A percentile compares a stretch with the other conserved stretches of the same genome.
Conservation (phyloP, 495 filamentous ascomycete species). For the Penicillium cosmopolitanum region DNA sequence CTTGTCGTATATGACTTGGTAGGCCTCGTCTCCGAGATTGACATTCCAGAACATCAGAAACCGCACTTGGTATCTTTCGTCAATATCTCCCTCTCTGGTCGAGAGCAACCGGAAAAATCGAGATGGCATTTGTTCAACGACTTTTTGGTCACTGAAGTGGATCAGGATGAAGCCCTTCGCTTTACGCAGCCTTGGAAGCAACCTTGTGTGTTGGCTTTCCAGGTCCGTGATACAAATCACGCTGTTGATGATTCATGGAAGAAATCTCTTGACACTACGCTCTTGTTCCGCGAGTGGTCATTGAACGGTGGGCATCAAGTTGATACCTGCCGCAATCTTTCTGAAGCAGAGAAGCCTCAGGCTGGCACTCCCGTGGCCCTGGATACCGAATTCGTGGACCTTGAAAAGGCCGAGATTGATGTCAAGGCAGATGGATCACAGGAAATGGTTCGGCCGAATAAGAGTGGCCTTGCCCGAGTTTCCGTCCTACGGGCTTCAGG, state of each 20-base stretch:
- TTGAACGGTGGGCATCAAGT: constrained; percentile 53
- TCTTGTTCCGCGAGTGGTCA: constrained; percentile 76
- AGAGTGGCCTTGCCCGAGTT: constrained; percentile 83
- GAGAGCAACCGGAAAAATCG: constrained; percentile 53
- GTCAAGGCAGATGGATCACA: constrained; percentile 88
- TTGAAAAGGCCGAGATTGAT: constrained; percentile 89
- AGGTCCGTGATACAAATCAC: constrained; percentile 75
- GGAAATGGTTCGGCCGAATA: constrained; percentile 82
- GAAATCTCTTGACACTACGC: constrained; percentile 73
- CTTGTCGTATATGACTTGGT: constrained; percentile 88
- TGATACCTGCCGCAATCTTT: constrained; percentile 60
- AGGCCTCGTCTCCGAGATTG: constrained; percentile 88
- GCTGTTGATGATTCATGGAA: constrained; percentile 85
- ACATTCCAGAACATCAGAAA: constrained; percentile 79
- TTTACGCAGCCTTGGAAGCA: constrained; percentile 92
- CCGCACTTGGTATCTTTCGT: constrained; percentile 89
- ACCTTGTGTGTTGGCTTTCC: constrained; percentile 83
- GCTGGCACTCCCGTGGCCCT: constrained; percentile 79
- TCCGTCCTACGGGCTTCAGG: constrained; percentile 84
- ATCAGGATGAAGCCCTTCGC: constrained; percentile 77
- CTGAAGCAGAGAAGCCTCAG: constrained; percentile 66
- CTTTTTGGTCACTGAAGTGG: constrained; percentile 84
- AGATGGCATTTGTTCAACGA: constrained; percentile 98
- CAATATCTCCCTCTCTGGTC: constrained; percentile 77
- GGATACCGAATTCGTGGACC: constrained; percentile 92